phyloP scores from a whole-genome alignment of 257 asterid species.

The Nicotiana benthamiana region DNA sequence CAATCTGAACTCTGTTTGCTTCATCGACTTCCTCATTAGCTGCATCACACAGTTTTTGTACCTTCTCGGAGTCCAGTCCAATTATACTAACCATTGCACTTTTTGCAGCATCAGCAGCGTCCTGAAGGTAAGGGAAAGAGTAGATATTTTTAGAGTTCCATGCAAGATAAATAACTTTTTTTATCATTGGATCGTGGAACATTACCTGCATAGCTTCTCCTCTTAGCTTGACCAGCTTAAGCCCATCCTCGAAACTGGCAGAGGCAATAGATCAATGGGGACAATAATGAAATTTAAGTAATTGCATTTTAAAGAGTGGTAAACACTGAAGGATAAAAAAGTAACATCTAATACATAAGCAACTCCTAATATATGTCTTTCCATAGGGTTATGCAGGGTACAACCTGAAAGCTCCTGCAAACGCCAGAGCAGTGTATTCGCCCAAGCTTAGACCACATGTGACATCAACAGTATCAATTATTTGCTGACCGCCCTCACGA shows the following conservation, averaged over 20 bases:
- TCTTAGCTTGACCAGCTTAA: slow-evolving; percentile 78
- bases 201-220: slow-evolving; percentile 97
- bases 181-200: not conserved
- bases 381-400: not conserved
- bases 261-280: slow-evolving; percentile 13
- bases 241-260: slow-evolving; percentile 91
- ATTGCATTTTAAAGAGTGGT: not conserved
- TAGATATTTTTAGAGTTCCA: not conserved
- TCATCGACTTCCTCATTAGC: slow-evolving; percentile 96
- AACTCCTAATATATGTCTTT: not conserved
- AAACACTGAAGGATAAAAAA: not conserved
- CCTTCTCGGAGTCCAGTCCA: slow-evolving; percentile 90
- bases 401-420: slow-evolving; percentile 95
- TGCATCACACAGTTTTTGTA: slow-evolving; percentile 89
- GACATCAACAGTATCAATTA: slow-evolving; percentile 85
- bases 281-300: not conserved
- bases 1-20: slow-evolving; percentile 84
- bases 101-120: slow-evolving; percentile 91
- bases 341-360: not conserved
- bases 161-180: not conserved
- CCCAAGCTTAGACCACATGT: slow-evolving; percentile 98
- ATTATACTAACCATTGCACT: slow-evolving; percentile 96
- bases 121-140: slow-evolving; percentile 33
- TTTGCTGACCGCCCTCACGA: slow-evolving; percentile 87
- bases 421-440: slow-evolving; percentile 96